Evolutionary conservation across 768 basidiomycete genomes (phyloP).

Genomic region (Obba rivulosa): DNA sequence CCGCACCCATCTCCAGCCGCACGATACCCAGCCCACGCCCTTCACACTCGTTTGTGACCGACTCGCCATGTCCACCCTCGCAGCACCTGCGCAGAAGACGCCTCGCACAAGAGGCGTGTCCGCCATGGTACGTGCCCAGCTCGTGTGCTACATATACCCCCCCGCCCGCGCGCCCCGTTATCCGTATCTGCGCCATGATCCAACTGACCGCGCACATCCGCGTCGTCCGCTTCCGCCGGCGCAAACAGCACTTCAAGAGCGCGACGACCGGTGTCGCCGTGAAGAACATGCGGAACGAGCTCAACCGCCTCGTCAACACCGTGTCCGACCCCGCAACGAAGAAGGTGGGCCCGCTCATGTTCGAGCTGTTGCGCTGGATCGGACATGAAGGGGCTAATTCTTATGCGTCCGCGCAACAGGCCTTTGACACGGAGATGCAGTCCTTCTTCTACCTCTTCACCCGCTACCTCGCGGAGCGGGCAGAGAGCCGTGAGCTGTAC

Average conservation of each 20-base stretch:
- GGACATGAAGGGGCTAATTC: constrained; percentile 85
- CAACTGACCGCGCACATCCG: constrained; percentile 9
- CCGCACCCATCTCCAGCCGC: background rate
- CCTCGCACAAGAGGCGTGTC: constrained; percentile 26
- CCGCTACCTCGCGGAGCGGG: constrained; percentile 87
- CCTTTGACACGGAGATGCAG: constrained; percentile 94
- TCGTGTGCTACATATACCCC: background rate
- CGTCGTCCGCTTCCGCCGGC: constrained; percentile 34
- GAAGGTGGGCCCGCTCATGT: constrained; percentile 40
- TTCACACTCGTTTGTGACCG: background rate
- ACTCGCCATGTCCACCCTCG: constrained; percentile 5
- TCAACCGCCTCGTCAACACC: constrained; percentile 60
- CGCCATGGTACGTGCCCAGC: constrained; percentile 19
- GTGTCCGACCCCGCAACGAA: constrained; percentile 49
- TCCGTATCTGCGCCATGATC: constrained; percentile 6
- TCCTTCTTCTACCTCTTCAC: constrained; percentile 95
- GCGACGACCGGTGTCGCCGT: constrained; percentile 43
- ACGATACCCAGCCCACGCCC: background rate
- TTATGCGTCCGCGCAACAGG: constrained; percentile 94
- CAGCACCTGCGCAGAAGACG: constrained; percentile 14
- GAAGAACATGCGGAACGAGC: constrained; percentile 62
- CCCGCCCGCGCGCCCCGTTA: background rate
- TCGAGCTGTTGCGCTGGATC: constrained; percentile 2
- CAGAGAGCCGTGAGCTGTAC: constrained; percentile 82
- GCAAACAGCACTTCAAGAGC: constrained; percentile 30